Base-by-base conservation (phyloP, 116 monocot species). In the Phalaenopsis hybrid region DNA sequence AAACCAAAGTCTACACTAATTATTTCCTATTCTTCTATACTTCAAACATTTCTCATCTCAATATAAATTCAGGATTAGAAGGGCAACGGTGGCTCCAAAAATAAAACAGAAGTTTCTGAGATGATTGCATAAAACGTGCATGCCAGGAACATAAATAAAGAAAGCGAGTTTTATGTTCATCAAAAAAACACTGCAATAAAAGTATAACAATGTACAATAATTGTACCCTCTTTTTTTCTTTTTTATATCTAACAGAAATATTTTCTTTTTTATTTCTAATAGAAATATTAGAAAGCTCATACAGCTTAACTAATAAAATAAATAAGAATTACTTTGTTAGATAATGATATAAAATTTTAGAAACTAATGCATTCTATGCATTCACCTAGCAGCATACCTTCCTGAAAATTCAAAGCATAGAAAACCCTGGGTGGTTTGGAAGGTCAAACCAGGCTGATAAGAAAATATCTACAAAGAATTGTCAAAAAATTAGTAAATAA, bases 321-420 rank as follows among this genome's bases (percentile, higher is more conserved):
- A 55, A 55, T 55, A 55, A 17, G 55, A 55, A 3, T 16, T 13
- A 55, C 55, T 55, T 55, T 15, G 17, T 16, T 16, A 55, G 55
- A 55, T 4, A 55, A 55, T 55, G 55, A 55, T 55, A 55, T 16
- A 15, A 55, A 16, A 16, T 2, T 55, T 51, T 51, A 51, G 2
- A 31, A 81, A 7, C 55, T 49, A 51, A 77, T 21, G 41, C 43
- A 11, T 34, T 59, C 17, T 12, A 69, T 57, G 4, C 7, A 33
- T 18, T 7, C 13, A 41, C 15, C 67, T 43, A 59, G 34, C 68
- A 4, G 10, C 88, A 83, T 91, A 95, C 95, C 84, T 88, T 81
- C 83, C 81, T 69, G 84, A 34, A 85, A 89, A 90, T 43, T 82
- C 46, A 70, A 93, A 92, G 80, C 95, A 95, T 17, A 84, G 23